Conservation (phyloP, 2,329 filamentous ascomycete genomes). For the Pseudocercospora cruenta region DNA sequence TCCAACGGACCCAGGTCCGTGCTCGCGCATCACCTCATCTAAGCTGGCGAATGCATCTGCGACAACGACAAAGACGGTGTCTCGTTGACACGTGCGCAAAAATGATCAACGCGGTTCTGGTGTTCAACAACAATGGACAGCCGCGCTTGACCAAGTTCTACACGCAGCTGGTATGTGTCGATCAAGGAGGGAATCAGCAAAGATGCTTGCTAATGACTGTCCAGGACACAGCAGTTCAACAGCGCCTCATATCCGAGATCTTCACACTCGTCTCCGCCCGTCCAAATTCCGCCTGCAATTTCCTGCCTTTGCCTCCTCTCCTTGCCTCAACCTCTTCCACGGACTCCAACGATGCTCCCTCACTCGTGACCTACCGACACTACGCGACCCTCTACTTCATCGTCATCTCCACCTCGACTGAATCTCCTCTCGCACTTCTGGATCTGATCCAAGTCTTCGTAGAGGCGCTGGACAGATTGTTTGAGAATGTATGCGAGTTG, state of each 20-base stretch:
- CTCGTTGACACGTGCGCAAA: neutral
- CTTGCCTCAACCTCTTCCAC: conserved; percentile 45
- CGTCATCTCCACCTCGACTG: conserved; percentile 92
- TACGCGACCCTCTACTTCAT: conserved; percentile 99
- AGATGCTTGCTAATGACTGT: conserved; percentile 5
- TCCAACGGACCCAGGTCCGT: neutral
- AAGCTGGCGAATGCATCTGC: neutral
- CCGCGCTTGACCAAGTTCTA: conserved; percentile 98
- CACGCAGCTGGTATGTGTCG: conserved; percentile 75
- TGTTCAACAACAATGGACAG: conserved; percentile 98
- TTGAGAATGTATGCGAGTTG: conserved; percentile 98
- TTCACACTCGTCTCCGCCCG: conserved; percentile 94
- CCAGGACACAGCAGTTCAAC: conserved; percentile 91
- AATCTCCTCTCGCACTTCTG: conserved; percentile 91
- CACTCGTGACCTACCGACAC: conserved; percentile 95
- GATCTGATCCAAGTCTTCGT: conserved; percentile 99
- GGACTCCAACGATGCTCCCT: conserved; percentile 76
- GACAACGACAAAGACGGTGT: neutral
- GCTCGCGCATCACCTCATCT: too few species aligned
- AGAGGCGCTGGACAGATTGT: conserved; percentile 89
- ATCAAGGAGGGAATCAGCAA: neutral
- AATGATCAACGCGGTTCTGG: conserved; percentile 98
- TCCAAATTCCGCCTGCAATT: conserved; percentile 92
- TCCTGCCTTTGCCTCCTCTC: conserved; percentile 67
- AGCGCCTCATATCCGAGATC: conserved; percentile 95